These are phyloP conservation scores for Flaveria robusta DNA, from an alignment of 129 eudicot species.

Conservation along the genomic window DNA sequence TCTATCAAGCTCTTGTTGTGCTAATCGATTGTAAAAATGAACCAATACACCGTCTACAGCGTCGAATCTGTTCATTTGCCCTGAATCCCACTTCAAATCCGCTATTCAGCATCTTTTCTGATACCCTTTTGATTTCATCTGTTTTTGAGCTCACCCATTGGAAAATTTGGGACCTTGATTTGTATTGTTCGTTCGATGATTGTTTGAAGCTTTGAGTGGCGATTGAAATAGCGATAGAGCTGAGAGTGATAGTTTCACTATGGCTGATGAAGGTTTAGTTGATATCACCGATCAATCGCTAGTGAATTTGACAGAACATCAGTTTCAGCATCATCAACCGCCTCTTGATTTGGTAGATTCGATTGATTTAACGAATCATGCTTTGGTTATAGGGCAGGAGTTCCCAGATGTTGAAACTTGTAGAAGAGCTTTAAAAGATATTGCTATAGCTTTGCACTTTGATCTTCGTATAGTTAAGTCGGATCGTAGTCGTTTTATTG, in stretches of 20 bases:
- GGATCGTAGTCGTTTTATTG: conserved; percentile 95
- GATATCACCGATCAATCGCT: conserved; percentile 31
- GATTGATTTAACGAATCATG: conserved; percentile 39
- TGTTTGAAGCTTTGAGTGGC: conserved; percentile 8
- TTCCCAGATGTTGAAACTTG: conserved; percentile 98
- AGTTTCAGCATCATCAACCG: conserved; percentile 21
- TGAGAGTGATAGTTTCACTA: conserved; percentile 15
- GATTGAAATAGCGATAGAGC: background rate
- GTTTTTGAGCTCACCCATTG: conserved; percentile 16
- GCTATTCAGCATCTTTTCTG: background rate
- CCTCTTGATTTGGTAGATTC: conserved; percentile 22
- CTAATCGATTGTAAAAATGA: background rate
- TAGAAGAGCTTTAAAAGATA: conserved; percentile 77
- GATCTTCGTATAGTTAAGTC: conserved; percentile 95
- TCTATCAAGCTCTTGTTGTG: conserved; percentile 13
- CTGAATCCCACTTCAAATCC: conserved; percentile 23
- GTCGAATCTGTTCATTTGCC: conserved; percentile 3
- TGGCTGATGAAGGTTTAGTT: conserved; percentile 44
- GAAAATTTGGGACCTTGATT: conserved; percentile 16
- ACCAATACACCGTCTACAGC: background rate
- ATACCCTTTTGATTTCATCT: conserved; percentile 1
- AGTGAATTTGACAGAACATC: conserved; percentile 26
- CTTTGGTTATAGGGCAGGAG: conserved; percentile 78
- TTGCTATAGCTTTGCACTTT: conserved; percentile 83
- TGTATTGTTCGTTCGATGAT: background rate